Conservation (phyloP, 2,329 filamentous ascomycete genomes). For the Aspergillus fijiensis region DNA sequence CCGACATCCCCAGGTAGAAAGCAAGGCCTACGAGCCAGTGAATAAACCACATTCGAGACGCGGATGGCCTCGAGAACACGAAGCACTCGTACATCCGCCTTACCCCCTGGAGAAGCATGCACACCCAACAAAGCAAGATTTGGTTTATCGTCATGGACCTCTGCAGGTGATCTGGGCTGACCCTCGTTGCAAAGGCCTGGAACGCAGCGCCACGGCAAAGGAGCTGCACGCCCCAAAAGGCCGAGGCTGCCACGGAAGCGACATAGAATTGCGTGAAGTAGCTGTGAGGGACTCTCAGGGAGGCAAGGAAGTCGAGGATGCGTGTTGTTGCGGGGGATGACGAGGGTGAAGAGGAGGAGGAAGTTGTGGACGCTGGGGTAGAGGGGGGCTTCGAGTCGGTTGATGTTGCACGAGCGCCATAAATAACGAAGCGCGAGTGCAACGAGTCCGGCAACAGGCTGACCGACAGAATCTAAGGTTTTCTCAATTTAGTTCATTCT, state of each 20-base stretch:
- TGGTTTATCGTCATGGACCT: constrained; percentile 61
- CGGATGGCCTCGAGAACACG: constrained; percentile 63
- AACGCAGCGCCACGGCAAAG: constrained; percentile 56
- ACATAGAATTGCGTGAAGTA: constrained; percentile 92
- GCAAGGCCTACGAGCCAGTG: constrained; percentile 77
- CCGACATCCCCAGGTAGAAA: constrained; percentile 72
- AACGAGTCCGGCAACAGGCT: constrained; percentile 51
- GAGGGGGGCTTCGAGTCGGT: constrained; percentile 14
- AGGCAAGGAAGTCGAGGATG: constrained; percentile 53
- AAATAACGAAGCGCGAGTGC: constrained; percentile 57
- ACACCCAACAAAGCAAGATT: constrained; percentile 64
- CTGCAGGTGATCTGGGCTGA: constrained; percentile 34
- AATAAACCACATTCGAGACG: constrained; percentile 78
- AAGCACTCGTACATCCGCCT: constrained; percentile 76
- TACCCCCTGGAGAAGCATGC: constrained; percentile 73
- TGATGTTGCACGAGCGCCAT: constrained; percentile 55
- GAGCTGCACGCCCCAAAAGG: constrained; percentile 72
- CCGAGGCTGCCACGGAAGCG: constrained; percentile 65
- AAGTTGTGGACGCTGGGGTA: constrained; percentile 12
- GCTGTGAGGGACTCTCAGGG: constrained; percentile 71
- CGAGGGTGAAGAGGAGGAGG: constrained; percentile 7
- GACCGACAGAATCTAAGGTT: constrained; percentile 49
- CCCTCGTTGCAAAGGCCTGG: constrained; percentile 46
- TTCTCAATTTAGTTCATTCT: constrained; percentile 20
- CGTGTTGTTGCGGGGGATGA: constrained; percentile 16